These are phyloP conservation scores for Huntiella abstrusa DNA, from an alignment of 2,329 filamentous ascomycete genomes.

Conservation along the genomic window DNA sequence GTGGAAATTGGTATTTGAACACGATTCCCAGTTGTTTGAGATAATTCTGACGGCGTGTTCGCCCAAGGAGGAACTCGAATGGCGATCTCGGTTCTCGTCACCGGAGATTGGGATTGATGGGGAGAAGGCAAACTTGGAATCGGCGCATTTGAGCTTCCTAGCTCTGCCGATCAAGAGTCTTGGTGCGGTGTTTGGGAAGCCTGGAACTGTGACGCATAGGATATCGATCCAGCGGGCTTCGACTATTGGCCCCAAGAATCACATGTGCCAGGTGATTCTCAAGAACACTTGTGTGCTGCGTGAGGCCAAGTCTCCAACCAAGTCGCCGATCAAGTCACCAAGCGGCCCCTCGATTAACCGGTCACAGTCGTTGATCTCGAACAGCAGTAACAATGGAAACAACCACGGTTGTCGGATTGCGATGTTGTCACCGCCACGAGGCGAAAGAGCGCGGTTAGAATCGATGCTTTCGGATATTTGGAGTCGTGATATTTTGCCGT, in stretches of 20 bases:
- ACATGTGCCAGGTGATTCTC: constrained; percentile 60
- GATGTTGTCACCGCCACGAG: constrained; percentile 53
- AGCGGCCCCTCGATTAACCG: constrained; percentile 41
- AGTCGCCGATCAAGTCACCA: constrained; percentile 34
- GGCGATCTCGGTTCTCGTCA: constrained; percentile 49
- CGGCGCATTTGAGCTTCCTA: constrained; percentile 38
- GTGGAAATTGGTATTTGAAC: constrained; percentile 81
- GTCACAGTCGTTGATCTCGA: constrained; percentile 62
- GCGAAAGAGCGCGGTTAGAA: constrained; percentile 63
- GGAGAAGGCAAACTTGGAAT: constrained; percentile 2
- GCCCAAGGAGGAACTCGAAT: constrained; percentile 57
- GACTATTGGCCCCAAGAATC: constrained; percentile 49
- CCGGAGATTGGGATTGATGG: background rate
- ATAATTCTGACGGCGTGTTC: constrained; percentile 76
- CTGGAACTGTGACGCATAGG: constrained; percentile 43
- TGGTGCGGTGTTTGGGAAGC: constrained; percentile 55
- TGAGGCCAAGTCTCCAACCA: constrained; percentile 26
- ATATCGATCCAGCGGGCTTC: constrained; percentile 66
- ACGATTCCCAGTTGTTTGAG: constrained; percentile 59
- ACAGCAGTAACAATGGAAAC: constrained; percentile 24
- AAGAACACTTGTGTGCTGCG: constrained; percentile 63
- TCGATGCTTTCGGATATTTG: constrained; percentile 58
- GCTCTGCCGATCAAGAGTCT: constrained; percentile 53
- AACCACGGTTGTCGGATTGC: constrained; percentile 29
- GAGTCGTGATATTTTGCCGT: constrained; percentile 64